Base-by-base conservation (phyloP, 768 basidiomycete genomes). In the Gymnopilus dilepis region DNA sequence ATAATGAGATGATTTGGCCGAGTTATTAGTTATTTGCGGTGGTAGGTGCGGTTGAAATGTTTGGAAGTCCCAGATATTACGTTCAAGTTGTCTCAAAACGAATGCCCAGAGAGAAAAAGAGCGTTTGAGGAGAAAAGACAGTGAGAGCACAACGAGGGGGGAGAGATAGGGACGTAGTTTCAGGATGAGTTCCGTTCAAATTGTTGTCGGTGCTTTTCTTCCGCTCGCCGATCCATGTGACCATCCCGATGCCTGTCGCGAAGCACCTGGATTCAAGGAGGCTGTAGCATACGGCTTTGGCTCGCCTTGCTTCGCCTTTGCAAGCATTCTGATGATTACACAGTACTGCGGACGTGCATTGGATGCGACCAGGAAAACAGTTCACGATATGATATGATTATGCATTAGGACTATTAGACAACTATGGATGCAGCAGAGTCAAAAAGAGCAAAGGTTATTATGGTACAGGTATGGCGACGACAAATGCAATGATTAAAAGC, bases 391-490 rank as follows among this genome's bases (percentile, higher is more conserved):
- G 34, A 37, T 37, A n/a, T n/a, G n/a, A n/a, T n/a, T n/a, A n/a
- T n/a, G n/a, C n/a, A 19, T 42, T 42, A 22, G 41, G 13, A 19
- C 22, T n/a, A n/a, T n/a, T n/a, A n/a, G n/a, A n/a, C n/a, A n/a
- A n/a, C n/a, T n/a, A n/a, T n/a, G n/a, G n/a, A 54, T 38, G 52
- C 24, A 40, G 22, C 52, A 38, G 31, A 28, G 47, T 17, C 30
- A 30, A 11, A 33, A 28, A 33, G 41, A 30, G 34, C 26, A 61
- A 11, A 15, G 28, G n/a, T 21, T 50, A n/a, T 42, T 57, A 62
- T 57, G 45, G 61, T 62, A 62, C 56, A 57, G 55, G 22, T 34
- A 45, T 26, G 45, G 41, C 43, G 26, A 9, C 33, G n/a, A n/a
- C n/a, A n/a, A 43, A 56, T 7, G 43, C 30, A 56, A 52, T 34